Conservation (phyloP, 2,329 filamentous ascomycete species). For the Shiraia sp. region DNA sequence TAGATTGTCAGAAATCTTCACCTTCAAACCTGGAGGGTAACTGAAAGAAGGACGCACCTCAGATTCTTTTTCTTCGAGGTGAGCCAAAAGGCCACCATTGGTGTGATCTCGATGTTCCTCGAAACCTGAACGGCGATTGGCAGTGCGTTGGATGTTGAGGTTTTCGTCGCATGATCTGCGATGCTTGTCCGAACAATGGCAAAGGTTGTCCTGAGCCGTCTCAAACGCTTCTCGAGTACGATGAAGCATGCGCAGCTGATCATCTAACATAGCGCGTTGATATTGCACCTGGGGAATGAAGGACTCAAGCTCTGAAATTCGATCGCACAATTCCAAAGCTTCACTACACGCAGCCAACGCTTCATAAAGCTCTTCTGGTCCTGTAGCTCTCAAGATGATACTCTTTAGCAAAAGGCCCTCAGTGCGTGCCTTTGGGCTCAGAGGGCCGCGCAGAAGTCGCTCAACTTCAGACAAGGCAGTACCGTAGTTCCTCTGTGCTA, state of each 20-base stretch:
- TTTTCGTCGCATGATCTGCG: conserved; percentile 25
- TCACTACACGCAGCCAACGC: conserved; percentile 39
- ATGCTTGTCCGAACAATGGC: conserved; percentile 13
- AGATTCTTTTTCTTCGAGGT: conserved; percentile 15
- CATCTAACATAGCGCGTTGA: conserved; percentile 28
- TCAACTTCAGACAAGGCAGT: conserved; percentile 30
- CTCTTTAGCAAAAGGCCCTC: conserved; percentile 39
- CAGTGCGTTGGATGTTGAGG: conserved; percentile 10
- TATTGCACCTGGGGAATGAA: conserved; percentile 31
- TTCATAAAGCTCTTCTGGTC: conserved; percentile 29
- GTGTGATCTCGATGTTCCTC: conserved; percentile 27
- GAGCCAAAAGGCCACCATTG: conserved; percentile 19
- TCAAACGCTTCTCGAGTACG: conserved; percentile 27
- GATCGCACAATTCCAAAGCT: conserved; percentile 33
- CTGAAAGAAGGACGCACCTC: conserved; percentile 10
- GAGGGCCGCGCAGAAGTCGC: conserved; percentile 27
- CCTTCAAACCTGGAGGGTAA: neutral
- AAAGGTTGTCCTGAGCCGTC: conserved; percentile 10
- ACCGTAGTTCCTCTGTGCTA: conserved; percentile 22
- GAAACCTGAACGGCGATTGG: conserved; percentile 31
- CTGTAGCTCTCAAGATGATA: conserved; percentile 22
- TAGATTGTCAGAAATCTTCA: conserved; percentile 1
- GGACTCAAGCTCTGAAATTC: conserved; percentile 19
- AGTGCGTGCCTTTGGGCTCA: conserved; percentile 27
- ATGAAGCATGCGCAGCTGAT: conserved; percentile 25